Base-by-base conservation (phyloP, 169 alveolate genomes). In the Eimeria sp. region DNA sequence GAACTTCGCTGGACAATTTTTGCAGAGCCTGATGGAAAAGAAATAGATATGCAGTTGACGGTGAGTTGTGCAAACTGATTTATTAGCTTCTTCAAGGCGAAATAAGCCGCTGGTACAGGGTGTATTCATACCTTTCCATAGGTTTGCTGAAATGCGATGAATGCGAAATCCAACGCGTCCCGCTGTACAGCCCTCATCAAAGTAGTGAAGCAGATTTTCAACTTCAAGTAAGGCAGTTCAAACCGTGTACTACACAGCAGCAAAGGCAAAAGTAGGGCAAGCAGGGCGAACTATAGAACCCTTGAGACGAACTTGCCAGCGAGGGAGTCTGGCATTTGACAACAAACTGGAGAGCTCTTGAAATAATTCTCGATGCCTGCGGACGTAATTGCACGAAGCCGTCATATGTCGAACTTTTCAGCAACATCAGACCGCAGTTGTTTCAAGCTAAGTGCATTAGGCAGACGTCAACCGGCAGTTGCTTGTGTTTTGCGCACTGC, bases 291-390 rank as follows among this genome's bases (percentile, higher is more conserved):
- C 54, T 11, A 10, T 23, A 33, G 30, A 83, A 58, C 74, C 20
- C 16, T 54, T 13, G 66, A 33, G 90, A 33, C 90, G 14, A 33
- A 83, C 90, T 49, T 83, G 90, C 90, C 90, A 83, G 56, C 90
- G 90, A 30, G 90, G 90, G 56, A 83, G 90, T 60, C 56, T 54
- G 74, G 90, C 74, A 54, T 4, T 56, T 56, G 90, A 60, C 58
- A 83, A 40, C 37, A 83, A 11, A 56, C 40, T 52, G 46, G 30
- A 9, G 10, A 83, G 56, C 30, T 83, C 74, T 27, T 60, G 30
- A 37, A 60, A 58, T 56, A 83, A 83, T 20, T 83, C 58, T 60
- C 90, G 30, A 40, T 83, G 54, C 66, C 90, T 83, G 74, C 11
- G 54, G 30, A 58, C 20, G 66, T n/a, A 77, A 27, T 9, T 66